Percentiles rank a stretch among this genome's conserved stretches.
Evolutionary conservation across 352 stramenopile genomes (phyloP).

Genomic region (Phytophthora idaei): DNA sequence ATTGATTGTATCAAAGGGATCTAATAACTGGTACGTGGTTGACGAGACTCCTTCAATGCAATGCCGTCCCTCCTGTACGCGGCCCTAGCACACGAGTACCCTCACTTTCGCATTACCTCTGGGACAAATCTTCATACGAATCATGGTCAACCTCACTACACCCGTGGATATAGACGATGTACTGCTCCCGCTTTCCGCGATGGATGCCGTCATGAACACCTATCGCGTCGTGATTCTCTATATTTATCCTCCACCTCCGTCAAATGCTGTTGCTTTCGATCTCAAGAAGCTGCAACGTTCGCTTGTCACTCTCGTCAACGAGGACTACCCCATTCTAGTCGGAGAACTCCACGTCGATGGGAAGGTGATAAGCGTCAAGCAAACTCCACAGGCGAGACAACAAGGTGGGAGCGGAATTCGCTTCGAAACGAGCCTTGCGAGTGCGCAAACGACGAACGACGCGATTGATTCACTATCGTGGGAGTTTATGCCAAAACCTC

Average conservation of each 20-base stretch:
- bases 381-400: conserved; percentile 19
- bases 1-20: neutral
- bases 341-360: conserved; percentile 38
- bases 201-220: conserved; percentile 56
- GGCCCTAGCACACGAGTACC: too few species aligned
- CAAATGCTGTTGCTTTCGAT: conserved; percentile 26
- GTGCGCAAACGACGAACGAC: conserved; percentile 30
- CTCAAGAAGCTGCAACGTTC: conserved; percentile 39
- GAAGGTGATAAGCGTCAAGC: conserved; percentile 36
- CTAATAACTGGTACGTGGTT: conserved; percentile 2
- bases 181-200: conserved; percentile 41
- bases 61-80: too few species aligned
- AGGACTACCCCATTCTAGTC: conserved; percentile 57
- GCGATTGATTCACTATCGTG: conserved; percentile 39
- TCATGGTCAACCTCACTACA: conserved; percentile 16
- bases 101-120: conserved; percentile 12
- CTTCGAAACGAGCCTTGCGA: conserved; percentile 34
- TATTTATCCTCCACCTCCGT: conserved; percentile 44
- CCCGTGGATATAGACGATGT: conserved; percentile 7
- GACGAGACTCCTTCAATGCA: neutral
- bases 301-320: conserved; percentile 39
- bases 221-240: conserved; percentile 56
- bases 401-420: conserved; percentile 34
- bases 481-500: conserved; percentile 39
- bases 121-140: neutral